Evolutionary conservation across 2,329 filamentous ascomycete species (phyloP).

Genomic region (Neofusicoccum laricinum): DNA sequence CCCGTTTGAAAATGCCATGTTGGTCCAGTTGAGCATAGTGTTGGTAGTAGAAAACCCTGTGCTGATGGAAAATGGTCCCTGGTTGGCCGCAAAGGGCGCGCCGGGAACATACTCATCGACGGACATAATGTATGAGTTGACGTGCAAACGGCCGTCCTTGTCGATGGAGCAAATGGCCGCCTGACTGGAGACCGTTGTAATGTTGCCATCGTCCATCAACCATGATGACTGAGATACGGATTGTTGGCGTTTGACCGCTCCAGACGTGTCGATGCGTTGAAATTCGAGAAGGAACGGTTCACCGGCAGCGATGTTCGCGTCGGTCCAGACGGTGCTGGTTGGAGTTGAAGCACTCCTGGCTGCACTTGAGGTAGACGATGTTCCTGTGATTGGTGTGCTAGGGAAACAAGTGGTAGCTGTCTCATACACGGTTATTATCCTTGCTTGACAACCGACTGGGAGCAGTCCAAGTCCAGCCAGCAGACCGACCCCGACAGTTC

Average conservation of each 20-base stretch:
- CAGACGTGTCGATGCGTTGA: constrained; percentile 20
- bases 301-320: not conserved
- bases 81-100: constrained; percentile 26
- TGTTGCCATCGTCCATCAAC: constrained; percentile 31
- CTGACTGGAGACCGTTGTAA: constrained; percentile 26
- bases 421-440: not conserved
- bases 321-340: not conserved
- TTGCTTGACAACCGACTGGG: not conserved
- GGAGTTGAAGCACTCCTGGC: not conserved
- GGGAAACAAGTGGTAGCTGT: not conserved
- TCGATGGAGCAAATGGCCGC: constrained; percentile 31
- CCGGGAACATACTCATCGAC: constrained; percentile 21
- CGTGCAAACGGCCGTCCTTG: constrained; percentile 23
- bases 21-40: constrained; percentile 30
- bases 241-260: not conserved
- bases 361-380: not conserved
- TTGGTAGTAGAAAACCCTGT: constrained; percentile 27
- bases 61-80: constrained; percentile 24
- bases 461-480: not conserved
- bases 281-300: not conserved
- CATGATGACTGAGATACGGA: constrained; percentile 19
- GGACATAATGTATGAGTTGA: constrained; percentile 21
- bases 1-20: constrained; percentile 28
- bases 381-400: not conserved
- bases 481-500: not conserved